Conservation (phyloP, 768 basidiomycete species). For the Suillus brevipes region DNA sequence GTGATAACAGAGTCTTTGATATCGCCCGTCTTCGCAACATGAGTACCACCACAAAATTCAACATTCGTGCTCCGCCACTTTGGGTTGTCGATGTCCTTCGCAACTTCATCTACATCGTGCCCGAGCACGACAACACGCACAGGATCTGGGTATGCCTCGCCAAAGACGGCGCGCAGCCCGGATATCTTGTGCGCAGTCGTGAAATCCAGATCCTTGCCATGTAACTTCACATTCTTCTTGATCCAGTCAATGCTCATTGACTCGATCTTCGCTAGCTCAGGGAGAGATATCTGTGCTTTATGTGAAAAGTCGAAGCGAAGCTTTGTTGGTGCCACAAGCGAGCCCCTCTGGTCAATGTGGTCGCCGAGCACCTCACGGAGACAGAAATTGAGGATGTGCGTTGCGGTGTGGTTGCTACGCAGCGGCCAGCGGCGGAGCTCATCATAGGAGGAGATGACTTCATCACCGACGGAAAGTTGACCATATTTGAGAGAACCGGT, state of each 20-base stretch:
- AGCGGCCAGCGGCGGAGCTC: conserved; percentile 96
- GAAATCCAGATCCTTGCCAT: conserved; percentile 81
- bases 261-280: conserved; percentile 84
- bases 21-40: conserved; percentile 94
- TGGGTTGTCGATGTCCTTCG: conserved; percentile 80
- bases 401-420: conserved; percentile 97
- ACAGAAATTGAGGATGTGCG: conserved; percentile 94
- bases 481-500: conserved; percentile 91
- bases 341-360: conserved; percentile 98
- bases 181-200: conserved; percentile 80
- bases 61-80: conserved; percentile 91
- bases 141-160: conserved; percentile 96
- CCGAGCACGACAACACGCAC: conserved; percentile 94
- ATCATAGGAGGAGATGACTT: conserved; percentile 88
- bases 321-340: conserved; percentile 92
- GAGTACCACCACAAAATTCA: conserved; percentile 99
- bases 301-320: conserved; percentile 99
- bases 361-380: conserved; percentile 94
- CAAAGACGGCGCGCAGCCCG: conserved; percentile 95
- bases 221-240: conserved; percentile 84
- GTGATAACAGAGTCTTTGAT: conserved; percentile 95
- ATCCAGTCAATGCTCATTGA: conserved; percentile 87
- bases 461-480: conserved; percentile 69
- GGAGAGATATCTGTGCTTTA: conserved; percentile 77
- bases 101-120: conserved; percentile 83